Evolutionary conservation across 441 rosid species (phyloP).

Genomic region (Isatis lusitanica): DNA sequence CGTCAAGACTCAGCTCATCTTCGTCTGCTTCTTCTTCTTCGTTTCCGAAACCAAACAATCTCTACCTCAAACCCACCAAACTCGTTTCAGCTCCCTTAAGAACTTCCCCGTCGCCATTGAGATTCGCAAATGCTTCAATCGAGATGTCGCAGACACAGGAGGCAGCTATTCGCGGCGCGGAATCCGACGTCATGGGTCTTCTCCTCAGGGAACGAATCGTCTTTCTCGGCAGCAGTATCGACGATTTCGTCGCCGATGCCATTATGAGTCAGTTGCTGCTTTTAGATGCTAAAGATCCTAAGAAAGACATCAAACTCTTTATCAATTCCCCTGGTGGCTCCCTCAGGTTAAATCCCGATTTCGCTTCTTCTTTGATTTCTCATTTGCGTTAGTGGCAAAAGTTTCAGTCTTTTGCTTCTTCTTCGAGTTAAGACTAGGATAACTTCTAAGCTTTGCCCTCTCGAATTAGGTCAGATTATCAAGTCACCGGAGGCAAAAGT

Average conservation of each 20-base stretch:
- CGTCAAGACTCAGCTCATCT: constrained; percentile 31
- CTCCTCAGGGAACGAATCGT: constrained; percentile 83
- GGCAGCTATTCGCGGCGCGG: constrained; percentile 68
- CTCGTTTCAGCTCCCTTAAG: constrained; percentile 44
- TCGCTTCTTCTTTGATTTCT: neutral
- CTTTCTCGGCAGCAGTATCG: constrained; percentile 69
- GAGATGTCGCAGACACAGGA: constrained; percentile 54
- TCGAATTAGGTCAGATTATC: neutral
- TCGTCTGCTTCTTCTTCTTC: constrained; percentile 30
- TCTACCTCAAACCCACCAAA: constrained; percentile 33
- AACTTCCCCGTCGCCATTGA: constrained; percentile 25
- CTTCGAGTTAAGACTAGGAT: neutral
- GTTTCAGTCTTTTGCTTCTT: constrained; percentile 2
- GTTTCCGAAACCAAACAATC: constrained; percentile 23
- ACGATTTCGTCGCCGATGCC: constrained; percentile 88
- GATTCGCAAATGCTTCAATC: constrained; percentile 38
- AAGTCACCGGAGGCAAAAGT: neutral
- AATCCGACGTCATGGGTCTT: constrained; percentile 81
- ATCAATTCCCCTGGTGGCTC: constrained; percentile 89
- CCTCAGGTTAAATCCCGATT: constrained; percentile 55
- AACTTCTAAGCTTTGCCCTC: neutral
- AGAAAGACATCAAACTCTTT: constrained; percentile 85
- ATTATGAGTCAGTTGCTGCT: constrained; percentile 81
- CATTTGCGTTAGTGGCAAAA: neutral
- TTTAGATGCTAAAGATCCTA: constrained; percentile 87